phyloP scores from a whole-genome alignment of 2,329 filamentous ascomycete species.

The Akanthomyces lecanii region DNA sequence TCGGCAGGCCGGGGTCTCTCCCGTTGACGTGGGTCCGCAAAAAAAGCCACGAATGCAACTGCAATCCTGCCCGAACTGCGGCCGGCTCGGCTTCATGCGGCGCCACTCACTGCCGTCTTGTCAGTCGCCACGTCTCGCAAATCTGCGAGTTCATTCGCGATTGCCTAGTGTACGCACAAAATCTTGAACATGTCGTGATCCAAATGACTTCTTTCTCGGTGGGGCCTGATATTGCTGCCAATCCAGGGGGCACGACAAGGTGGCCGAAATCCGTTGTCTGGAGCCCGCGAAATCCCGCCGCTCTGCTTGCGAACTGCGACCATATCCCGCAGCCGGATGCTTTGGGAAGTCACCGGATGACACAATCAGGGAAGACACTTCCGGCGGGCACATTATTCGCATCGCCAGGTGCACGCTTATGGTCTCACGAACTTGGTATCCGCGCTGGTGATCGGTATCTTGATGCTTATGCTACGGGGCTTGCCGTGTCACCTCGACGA shows the following conservation, averaged over 20 bases:
- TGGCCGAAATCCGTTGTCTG: constrained; percentile 4
- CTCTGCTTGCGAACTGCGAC: background rate
- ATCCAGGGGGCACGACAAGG: background rate
- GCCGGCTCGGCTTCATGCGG: background rate
- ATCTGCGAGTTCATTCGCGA: background rate
- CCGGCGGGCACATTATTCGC: background rate
- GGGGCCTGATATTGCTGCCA: background rate
- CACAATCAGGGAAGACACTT: background rate
- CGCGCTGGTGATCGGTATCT: background rate
- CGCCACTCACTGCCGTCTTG: background rate
- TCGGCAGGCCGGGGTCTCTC: background rate
- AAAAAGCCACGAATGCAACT: background rate
- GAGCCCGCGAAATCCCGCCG: background rate
- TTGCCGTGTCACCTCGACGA: background rate
- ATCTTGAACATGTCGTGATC: background rate
- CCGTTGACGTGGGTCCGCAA: background rate
- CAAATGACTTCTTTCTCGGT: background rate
- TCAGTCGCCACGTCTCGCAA: background rate
- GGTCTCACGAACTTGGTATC: constrained; percentile 2
- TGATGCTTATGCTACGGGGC: constrained; percentile 2
- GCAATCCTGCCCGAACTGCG: background rate
- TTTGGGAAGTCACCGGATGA: constrained; percentile 7
- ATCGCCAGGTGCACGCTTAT: background rate
- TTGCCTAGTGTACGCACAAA: no score
- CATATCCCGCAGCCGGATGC: background rate